Evolutionary conservation across 192 early-diverging fungal genomes (phyloP).

Genomic region (Thamnidium elegans): DNA sequence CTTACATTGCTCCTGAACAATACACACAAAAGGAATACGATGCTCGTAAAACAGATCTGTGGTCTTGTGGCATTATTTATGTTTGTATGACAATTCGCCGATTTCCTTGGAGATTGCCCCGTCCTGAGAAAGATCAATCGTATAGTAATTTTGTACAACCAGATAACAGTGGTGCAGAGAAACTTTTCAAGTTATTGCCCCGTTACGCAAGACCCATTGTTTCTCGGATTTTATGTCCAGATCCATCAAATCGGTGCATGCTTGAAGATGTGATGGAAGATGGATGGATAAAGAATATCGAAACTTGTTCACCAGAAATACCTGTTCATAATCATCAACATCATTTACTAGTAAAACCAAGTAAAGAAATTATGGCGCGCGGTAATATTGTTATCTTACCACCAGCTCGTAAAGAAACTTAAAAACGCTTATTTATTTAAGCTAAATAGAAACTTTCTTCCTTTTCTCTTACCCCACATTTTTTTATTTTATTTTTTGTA

Average conservation of each 20-base stretch:
- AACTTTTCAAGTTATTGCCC: constrained; percentile 55
- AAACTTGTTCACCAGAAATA: constrained; percentile 40
- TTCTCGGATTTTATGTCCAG: constrained; percentile 60
- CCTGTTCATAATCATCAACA: constrained; percentile 20
- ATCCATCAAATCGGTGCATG: constrained; percentile 50
- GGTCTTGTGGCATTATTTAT: constrained; percentile 90
- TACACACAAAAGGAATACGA: constrained; percentile 75
- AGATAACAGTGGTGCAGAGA: constrained; percentile 45
- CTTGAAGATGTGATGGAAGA: constrained; percentile 67
- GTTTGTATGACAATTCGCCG: constrained; percentile 69
- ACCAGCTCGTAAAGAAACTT: background rate
- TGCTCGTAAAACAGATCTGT: constrained; percentile 85
- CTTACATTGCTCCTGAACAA: constrained; percentile 95
- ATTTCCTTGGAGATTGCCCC: constrained; percentile 69
- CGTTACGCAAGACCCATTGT: constrained; percentile 57
- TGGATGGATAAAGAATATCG: constrained; percentile 70
- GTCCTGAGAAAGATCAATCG: constrained; percentile 51
- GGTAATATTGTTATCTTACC: constrained; percentile 22
- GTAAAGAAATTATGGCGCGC: constrained; percentile 11
- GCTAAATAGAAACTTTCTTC: background rate
- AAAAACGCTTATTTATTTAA: background rate
- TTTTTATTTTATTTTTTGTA: background rate
- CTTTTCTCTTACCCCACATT: background rate
- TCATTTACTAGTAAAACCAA: constrained; percentile 26
- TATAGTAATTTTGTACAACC: constrained; percentile 48